These are phyloP conservation scores for Colletotrichum sublineola DNA, from an alignment of 2,329 filamentous ascomycete species.

Conservation along the genomic window DNA sequence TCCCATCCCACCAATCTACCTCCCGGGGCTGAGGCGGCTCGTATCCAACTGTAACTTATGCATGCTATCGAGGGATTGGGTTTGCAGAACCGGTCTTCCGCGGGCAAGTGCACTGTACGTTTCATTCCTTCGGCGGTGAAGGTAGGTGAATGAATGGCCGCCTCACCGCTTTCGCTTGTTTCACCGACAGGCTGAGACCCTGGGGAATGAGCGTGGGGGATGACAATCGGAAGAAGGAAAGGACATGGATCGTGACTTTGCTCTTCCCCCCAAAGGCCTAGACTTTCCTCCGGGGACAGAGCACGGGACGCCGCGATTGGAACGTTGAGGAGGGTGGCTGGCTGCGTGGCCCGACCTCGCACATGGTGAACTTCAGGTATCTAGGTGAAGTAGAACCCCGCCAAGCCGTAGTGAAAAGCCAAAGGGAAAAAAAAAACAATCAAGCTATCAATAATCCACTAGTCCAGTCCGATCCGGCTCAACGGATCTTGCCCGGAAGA, in stretches of 20 bases:
- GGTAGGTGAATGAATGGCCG: constrained; percentile 10
- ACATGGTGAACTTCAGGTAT: neutral
- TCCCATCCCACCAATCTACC: neutral
- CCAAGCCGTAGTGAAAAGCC: too few relatives aligned
- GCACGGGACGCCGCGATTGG: constrained; percentile 17
- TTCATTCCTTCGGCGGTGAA: constrained; percentile 31
- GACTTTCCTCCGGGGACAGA: constrained; percentile 24
- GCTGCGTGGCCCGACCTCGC: constrained; percentile 1
- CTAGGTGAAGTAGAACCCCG: constrained; percentile 1
- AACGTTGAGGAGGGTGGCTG: constrained; percentile 13
- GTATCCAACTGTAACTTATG: neutral
- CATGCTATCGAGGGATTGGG: neutral
- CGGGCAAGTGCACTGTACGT: neutral
- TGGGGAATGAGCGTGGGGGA: constrained; percentile 33
- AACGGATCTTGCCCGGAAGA: constrained; percentile 26
- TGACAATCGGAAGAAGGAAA: constrained; percentile 9
- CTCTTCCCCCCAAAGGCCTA: neutral
- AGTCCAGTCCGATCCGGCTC: constrained; percentile 17
- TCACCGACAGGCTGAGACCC: constrained; percentile 36
- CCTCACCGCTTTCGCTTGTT: constrained; percentile 40
- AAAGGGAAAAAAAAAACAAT: neutral
- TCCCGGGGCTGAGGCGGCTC: neutral
- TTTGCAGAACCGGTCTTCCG: constrained; percentile 20
- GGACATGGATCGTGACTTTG: neutral
- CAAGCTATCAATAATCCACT: neutral